phyloP scores from a whole-genome alignment of 2,329 filamentous ascomycete genomes.

The Trichothecium roseum region DNA sequence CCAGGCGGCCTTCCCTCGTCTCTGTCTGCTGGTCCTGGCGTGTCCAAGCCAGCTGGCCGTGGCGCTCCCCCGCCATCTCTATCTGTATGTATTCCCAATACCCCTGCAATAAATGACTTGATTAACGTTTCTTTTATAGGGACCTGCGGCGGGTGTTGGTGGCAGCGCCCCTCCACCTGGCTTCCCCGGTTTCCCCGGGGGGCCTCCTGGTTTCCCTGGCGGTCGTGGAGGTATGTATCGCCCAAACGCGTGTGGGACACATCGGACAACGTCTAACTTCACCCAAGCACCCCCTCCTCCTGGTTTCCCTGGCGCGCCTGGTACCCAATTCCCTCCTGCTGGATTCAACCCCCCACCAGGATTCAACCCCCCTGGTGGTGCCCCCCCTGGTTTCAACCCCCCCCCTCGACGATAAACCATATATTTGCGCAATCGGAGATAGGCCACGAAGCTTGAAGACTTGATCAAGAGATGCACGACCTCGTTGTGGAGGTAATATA shows the following conservation, averaged over 20 bases:
- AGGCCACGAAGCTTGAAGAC: slow-evolving; percentile 3
- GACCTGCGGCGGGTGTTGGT: slow-evolving; percentile 81
- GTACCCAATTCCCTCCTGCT: too few relatives aligned
- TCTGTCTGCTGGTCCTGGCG: slow-evolving; percentile 74
- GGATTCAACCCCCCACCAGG: slow-evolving; percentile 26
- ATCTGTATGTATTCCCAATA: slow-evolving; percentile 41
- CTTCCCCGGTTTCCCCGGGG: slow-evolving; percentile 44
- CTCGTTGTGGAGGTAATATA: too few relatives aligned
- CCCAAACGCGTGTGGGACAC: neutral
- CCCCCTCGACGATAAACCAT: slow-evolving; percentile 47
- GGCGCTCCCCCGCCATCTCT: slow-evolving; percentile 65
- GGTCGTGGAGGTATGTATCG: slow-evolving; percentile 43
- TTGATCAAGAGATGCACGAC: too few relatives aligned
- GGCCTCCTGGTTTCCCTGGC: slow-evolving; percentile 28
- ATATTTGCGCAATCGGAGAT: slow-evolving; percentile 3
- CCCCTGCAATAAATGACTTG: slow-evolving; percentile 7
- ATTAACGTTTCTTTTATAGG: slow-evolving; percentile 25
- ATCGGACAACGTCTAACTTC: slow-evolving; percentile 18
- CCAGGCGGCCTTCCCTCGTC: slow-evolving; percentile 59
- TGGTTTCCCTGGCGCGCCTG: slow-evolving; percentile 22
- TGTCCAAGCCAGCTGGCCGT: slow-evolving; percentile 82
- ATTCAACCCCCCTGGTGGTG: slow-evolving; percentile 37
- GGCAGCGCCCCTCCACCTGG: slow-evolving; percentile 55
- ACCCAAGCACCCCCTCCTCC: slow-evolving; percentile 28
- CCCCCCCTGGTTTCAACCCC: slow-evolving; percentile 67